Evolutionary conservation across 306 rosid species (phyloP).

Genomic region (Cyclanthera cordifolia): DNA sequence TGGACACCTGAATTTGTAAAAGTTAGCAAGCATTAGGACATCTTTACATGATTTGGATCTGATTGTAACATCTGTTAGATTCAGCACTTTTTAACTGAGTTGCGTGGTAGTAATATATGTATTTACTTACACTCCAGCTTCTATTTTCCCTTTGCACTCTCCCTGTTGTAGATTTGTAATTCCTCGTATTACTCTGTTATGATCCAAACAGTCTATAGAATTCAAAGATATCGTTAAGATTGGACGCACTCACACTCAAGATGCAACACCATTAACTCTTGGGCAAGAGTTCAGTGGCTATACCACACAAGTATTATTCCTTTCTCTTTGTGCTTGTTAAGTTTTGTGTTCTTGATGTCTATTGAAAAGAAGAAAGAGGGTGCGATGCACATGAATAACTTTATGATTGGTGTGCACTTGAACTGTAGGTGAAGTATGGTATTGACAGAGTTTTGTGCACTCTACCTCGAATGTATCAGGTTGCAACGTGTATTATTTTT

Average conservation of each 20-base stretch:
- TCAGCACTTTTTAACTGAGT: neutral
- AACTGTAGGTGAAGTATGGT: slow-evolving; percentile 72
- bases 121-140: neutral
- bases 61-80: neutral
- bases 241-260: slow-evolving; percentile 97
- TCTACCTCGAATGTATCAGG: slow-evolving; percentile 88
- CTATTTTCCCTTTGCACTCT: neutral
- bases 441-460: slow-evolving; percentile 66
- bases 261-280: slow-evolving; percentile 95
- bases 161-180: neutral
- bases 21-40: neutral
- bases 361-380: slow-evolving; percentile 8
- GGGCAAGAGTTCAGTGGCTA: slow-evolving; percentile 99
- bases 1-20: neutral
- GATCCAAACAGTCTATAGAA: slow-evolving; percentile 56
- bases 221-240: slow-evolving; percentile 94
- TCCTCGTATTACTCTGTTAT: neutral
- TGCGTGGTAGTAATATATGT: neutral
- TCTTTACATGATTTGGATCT: neutral
- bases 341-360: neutral
- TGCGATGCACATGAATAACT: slow-evolving; percentile 9
- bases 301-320: slow-evolving; percentile 70
- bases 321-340: slow-evolving; percentile 3
- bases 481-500: slow-evolving; percentile 16
- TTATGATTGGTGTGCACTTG: slow-evolving; percentile 26